These are phyloP conservation scores for Vachellia collinsii DNA, from an alignment of 306 rosid species.

Conservation along the genomic window DNA sequence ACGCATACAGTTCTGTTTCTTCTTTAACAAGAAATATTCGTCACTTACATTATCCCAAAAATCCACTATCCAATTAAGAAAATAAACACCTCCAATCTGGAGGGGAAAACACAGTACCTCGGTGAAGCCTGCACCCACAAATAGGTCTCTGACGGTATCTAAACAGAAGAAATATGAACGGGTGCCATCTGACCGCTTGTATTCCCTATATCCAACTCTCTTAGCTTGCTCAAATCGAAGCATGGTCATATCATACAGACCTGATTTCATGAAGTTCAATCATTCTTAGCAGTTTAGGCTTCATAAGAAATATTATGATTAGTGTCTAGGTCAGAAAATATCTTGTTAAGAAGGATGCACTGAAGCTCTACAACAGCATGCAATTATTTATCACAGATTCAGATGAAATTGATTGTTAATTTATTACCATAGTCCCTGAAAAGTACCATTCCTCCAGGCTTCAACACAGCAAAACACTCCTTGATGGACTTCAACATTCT, in stretches of 20 bases:
- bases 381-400: background rate
- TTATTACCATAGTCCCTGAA: constrained; percentile 91
- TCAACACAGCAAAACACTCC: constrained; percentile 73
- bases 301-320: constrained; percentile 13
- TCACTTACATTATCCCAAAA: constrained; percentile 25
- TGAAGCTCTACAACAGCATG: constrained; percentile 1
- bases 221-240: constrained; percentile 27
- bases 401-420: constrained; percentile 10
- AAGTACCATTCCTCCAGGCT: constrained; percentile 88
- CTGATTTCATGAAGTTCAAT: constrained; percentile 51
- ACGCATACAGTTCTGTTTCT: constrained; percentile 16
- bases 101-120: constrained; percentile 55
- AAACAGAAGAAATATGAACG: constrained; percentile 89
- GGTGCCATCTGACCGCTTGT: constrained; percentile 52
- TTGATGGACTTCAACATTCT: constrained; percentile 72
- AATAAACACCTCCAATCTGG: background rate
- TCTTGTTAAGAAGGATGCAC: constrained; percentile 11
- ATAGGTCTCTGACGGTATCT: constrained; percentile 65
- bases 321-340: background rate
- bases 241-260: constrained; percentile 98
- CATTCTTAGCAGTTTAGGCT: constrained; percentile 28
- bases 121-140: constrained; percentile 75
- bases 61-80: constrained; percentile 21
- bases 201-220: constrained; percentile 28
- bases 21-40: constrained; percentile 4